Percentiles rank a stretch among this genome's conserved stretches.
These are phyloP conservation scores for Phyllosticta ampelicida DNA, from an alignment of 2,329 filamentous ascomycete genomes.

Conservation along the genomic window DNA sequence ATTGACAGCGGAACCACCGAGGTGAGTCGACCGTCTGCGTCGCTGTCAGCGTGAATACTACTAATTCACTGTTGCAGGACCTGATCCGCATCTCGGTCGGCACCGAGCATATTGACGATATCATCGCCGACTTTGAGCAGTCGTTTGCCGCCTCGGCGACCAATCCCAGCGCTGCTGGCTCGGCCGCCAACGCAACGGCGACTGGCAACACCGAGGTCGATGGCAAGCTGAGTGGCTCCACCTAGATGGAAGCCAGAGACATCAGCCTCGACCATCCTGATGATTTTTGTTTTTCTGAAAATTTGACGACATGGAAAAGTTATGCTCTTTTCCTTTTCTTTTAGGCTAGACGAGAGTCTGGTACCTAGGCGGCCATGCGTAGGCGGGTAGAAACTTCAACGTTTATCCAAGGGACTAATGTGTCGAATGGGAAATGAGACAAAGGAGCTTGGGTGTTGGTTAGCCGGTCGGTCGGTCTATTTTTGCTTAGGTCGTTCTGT, in stretches of 20 bases:
- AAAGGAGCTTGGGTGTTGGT: neutral
- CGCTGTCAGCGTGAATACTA: neutral
- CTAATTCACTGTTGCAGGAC: conserved; percentile 42
- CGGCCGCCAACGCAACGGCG: conserved; percentile 23
- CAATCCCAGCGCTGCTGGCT: conserved; percentile 29
- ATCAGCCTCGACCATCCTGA: neutral
- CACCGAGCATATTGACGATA: conserved; percentile 94
- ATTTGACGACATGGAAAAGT: neutral
- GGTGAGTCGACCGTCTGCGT: conserved; percentile 30
- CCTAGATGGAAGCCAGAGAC: neutral
- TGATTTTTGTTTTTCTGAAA: neutral
- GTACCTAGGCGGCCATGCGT: too few relatives aligned
- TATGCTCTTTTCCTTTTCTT: neutral
- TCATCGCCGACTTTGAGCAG: conserved; percentile 91
- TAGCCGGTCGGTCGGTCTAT: neutral
- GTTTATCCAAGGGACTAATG: neutral
- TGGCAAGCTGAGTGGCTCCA: conserved; percentile 15
- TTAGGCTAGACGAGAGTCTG: neutral
- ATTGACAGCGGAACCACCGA: conserved; percentile 70
- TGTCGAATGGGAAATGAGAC: neutral
- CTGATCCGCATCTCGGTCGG: conserved; percentile 92
- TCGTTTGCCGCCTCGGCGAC: conserved; percentile 55
- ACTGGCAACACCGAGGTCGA: conserved; percentile 17
- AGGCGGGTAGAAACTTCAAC: neutral
- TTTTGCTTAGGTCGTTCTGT: neutral